A percentile compares a stretch with the other conserved stretches of the same genome.
Conservation (phyloP, 345 rosid species). For the Rhodamnia argentea region DNA sequence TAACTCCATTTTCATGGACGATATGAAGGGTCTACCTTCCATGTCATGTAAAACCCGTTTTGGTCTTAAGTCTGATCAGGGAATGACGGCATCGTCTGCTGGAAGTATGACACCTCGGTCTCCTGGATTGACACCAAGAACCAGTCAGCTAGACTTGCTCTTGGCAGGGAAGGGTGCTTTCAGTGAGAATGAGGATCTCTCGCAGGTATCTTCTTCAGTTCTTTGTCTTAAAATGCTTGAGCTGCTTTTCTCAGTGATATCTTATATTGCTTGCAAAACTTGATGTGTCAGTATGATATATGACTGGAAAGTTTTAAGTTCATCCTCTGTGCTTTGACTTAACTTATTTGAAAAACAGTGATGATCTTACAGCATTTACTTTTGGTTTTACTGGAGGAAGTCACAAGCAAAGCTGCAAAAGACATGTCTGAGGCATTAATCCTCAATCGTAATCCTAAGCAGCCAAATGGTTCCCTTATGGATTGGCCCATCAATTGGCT, state of each 20-base stretch:
- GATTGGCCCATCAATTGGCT: neutral
- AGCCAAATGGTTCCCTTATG: neutral
- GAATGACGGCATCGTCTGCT: constrained; percentile 96
- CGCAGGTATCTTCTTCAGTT: constrained; percentile 51
- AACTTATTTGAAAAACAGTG: neutral
- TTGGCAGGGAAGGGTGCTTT: constrained; percentile 77
- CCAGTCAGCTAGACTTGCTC: constrained; percentile 77
- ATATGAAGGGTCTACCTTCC: constrained; percentile 80
- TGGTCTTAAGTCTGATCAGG: constrained; percentile 94
- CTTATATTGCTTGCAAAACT: neutral
- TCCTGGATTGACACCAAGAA: constrained; percentile 86
- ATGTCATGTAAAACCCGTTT: constrained; percentile 96
- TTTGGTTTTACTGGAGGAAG: neutral
- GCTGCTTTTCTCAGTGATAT: neutral
- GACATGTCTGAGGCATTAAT: neutral
- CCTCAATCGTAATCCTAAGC: neutral
- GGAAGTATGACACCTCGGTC: constrained; percentile 99
- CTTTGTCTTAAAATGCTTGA: neutral
- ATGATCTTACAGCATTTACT: neutral
- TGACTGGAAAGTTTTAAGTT: neutral
- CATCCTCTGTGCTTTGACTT: neutral
- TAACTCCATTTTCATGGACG: constrained; percentile 72
- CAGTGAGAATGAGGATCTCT: constrained; percentile 74
- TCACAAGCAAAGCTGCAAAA: neutral
- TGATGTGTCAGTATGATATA: neutral